phyloP scores from a whole-genome alignment of 2,329 filamentous ascomycete genomes.

The Colletotrichum siamense region DNA sequence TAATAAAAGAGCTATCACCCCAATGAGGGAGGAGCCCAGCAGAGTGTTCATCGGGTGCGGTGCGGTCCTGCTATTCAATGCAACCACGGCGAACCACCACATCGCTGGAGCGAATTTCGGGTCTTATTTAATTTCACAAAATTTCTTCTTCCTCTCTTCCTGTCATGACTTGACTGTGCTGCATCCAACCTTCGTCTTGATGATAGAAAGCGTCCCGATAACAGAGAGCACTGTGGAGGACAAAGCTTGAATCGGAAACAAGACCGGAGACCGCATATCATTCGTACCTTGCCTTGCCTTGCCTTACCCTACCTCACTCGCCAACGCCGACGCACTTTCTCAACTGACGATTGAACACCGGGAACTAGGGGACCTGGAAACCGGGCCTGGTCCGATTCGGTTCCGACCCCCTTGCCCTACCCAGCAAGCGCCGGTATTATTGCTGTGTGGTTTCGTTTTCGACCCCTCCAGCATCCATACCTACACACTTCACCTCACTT shows the following conservation, averaged over 20 bases:
- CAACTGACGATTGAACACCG: not conserved
- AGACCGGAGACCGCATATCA: not conserved
- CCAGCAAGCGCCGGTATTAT: not conserved
- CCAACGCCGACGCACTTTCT: not conserved
- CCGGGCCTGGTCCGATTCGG: not conserved
- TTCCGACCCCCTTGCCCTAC: not conserved
- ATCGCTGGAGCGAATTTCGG: not conserved
- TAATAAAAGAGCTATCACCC: constrained; percentile 23
- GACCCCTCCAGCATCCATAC: not conserved
- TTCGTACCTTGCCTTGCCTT: not conserved
- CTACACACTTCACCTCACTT: not conserved
- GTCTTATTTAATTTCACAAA: not conserved
- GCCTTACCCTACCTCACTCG: not conserved
- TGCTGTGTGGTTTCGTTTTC: not conserved
- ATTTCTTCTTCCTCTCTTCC: not conserved
- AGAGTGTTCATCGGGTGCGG: not conserved
- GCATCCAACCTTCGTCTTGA: not conserved
- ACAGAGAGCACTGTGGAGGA: not conserved
- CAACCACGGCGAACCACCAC: not conserved
- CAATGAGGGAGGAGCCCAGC: constrained; percentile 14
- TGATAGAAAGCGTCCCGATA: not conserved
- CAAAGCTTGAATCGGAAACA: constrained; percentile 9
- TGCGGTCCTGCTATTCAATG: constrained; percentile 8
- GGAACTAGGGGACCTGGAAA: not conserved
- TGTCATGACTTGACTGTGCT: not conserved